Evolutionary conservation across 129 eudicot species (phyloP).

Genomic region (Heracleum sosnowskyi): DNA sequence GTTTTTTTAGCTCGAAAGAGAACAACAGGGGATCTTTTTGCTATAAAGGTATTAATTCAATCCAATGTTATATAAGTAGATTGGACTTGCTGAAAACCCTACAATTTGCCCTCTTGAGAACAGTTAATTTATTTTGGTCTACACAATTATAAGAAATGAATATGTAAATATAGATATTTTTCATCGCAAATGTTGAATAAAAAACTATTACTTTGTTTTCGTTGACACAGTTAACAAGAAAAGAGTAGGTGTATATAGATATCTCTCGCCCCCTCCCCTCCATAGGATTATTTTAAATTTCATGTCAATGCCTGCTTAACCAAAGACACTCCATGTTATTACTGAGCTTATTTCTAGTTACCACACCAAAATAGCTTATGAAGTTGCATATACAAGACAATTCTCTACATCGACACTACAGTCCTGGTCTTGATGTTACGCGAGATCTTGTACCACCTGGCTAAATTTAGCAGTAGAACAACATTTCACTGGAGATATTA

Average conservation of each 20-base stretch:
- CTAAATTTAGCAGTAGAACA: neutral
- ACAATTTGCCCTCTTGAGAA: neutral
- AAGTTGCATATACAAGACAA: neutral
- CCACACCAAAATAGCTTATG: neutral
- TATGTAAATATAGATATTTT: neutral
- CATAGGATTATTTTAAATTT: neutral
- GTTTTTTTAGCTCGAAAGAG: constrained; percentile 79
- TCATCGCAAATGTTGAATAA: too few species aligned
- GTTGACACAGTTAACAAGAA: neutral
- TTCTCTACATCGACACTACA: neutral
- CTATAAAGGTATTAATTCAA: constrained; percentile 55
- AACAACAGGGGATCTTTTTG: constrained; percentile 84
- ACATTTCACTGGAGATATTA: neutral
- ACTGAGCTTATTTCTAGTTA: neutral
- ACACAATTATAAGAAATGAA: neutral
- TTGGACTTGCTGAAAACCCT: neutral
- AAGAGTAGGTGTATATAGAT: neutral
- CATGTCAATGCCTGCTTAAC: neutral
- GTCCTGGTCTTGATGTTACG: constrained; percentile 1
- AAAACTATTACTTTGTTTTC: neutral
- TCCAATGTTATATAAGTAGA: neutral
- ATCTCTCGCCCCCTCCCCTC: neutral
- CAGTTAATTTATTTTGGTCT: neutral
- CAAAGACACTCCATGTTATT: neutral
- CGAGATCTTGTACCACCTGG: neutral